Evolutionary conservation across 129 eudicot species (phyloP), one percentile per base, ranked within the genome.

Genomic region (Flaveria trinervia): DNA sequence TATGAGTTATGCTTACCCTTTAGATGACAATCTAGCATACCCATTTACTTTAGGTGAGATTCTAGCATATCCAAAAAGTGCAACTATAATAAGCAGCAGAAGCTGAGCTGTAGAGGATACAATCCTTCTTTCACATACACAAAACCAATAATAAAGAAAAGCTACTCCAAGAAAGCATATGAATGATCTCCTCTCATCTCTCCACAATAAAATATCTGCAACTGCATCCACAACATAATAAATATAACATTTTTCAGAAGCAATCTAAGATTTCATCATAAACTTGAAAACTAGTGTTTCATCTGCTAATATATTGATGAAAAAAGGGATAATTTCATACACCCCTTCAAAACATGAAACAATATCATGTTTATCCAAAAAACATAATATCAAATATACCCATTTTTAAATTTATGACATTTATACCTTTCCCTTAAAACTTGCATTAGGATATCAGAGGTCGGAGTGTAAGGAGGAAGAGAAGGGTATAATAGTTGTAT

Each of bases 151-250:
- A 78, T 89, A 89, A 61, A 89, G 69, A 62, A 84, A 77, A 77
- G 68, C 85, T 62, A 84, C 76, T 50, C 79, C 83, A 70, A 86
- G 65, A 80, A 93, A 93, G 80, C 72, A 87, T 69, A 85, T 56
- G 79, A 91, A 93, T 75, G 96, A 85, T 76, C 76, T 92, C 89
- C 70, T 90, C 81, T 93, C 97, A 86, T 93, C 87, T 70, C 93
- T 89, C 98, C 98, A 93, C 44, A 91, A 85, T 74, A 93, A 85
- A 73, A 93, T 83, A 57, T 93, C 89, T 33, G 98, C 89, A 89
- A 93, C 98, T 93, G 97, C 85, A 80, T 60, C 65, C 83, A 80
- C 48, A 51, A 44, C 41, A 60, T 48, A 48, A 60, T 23, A 79
- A 28, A n/a, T 7, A 8, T 12, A 2, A 25, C 45, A 6, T 49